Percentiles rank a stretch among this genome's conserved stretches.
Conservation (phyloP, 495 filamentous ascomycete genomes). For the Amorphotheca resinae region DNA sequence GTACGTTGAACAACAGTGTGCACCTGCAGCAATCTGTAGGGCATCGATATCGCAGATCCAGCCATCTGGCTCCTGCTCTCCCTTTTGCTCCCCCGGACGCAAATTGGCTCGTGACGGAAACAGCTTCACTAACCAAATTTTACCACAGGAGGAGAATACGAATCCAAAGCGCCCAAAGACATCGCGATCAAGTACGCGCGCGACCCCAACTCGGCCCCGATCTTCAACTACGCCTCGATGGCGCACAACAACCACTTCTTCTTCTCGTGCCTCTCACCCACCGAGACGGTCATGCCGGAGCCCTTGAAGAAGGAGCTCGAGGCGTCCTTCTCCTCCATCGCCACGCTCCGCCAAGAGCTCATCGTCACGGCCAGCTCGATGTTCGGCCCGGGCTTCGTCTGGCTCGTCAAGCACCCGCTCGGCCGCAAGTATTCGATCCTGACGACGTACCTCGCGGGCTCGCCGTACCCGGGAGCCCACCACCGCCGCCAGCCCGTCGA, state of each 20-base stretch:
- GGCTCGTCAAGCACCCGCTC: slow-evolving; percentile 54
- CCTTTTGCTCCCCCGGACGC: too few species aligned
- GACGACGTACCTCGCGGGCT: slow-evolving; percentile 81
- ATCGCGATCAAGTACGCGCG: slow-evolving; percentile 68
- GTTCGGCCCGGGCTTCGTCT: slow-evolving; percentile 96
- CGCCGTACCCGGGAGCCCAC: slow-evolving; percentile 74
- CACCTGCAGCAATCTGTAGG: too few species aligned
- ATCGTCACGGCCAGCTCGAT: slow-evolving; percentile 72
- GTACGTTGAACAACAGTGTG: slow-evolving; percentile 32
- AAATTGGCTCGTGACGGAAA: too few species aligned
- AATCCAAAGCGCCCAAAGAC: slow-evolving; percentile 32
- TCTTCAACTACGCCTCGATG: slow-evolving; percentile 95
- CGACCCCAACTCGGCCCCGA: slow-evolving; percentile 56
- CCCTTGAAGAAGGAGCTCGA: slow-evolving; percentile 37
- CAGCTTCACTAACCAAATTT: slow-evolving; percentile 3
- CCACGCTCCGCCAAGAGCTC: slow-evolving; percentile 68
- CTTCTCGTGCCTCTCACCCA: slow-evolving; percentile 47
- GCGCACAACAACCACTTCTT: slow-evolving; percentile 96
- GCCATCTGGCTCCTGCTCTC: too few species aligned
- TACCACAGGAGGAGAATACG: slow-evolving; percentile 12
- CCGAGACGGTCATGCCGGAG: slow-evolving; percentile 36
- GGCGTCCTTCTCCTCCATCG: slow-evolving; percentile 62
- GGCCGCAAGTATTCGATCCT: slow-evolving; percentile 39
- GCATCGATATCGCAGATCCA: too few species aligned
- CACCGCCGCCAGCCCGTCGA: slow-evolving; percentile 69